Percentiles rank a stretch among this genome's conserved stretches.
Conservation (phyloP, 495 filamentous ascomycete genomes). For the Cetradonia linearis region DNA sequence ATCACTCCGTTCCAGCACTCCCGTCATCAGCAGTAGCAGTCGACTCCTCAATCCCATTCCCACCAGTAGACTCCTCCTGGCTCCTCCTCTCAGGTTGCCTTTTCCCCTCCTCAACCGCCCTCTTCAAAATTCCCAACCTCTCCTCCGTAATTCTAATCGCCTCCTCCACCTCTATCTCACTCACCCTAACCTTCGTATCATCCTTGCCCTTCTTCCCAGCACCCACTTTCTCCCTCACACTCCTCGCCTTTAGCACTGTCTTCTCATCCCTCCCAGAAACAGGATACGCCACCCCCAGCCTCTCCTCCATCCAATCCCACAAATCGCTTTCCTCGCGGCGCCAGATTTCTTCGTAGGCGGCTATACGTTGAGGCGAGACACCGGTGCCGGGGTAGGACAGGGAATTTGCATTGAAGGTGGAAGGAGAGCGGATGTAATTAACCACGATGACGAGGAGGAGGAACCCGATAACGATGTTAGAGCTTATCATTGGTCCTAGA, state of each 20-base stretch:
- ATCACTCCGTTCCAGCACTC: neutral
- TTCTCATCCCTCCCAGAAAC: conserved; percentile 20
- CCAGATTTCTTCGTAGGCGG: conserved; percentile 94
- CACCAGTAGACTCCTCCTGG: neutral
- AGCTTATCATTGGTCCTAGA: conserved; percentile 56
- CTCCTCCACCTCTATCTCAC: conserved; percentile 68
- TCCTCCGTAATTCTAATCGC: conserved; percentile 81
- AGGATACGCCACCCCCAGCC: conserved; percentile 59
- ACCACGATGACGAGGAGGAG: conserved; percentile 47
- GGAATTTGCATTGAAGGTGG: conserved; percentile 24
- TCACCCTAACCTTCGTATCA: conserved; percentile 59
- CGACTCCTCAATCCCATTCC: neutral
- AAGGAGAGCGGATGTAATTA: conserved; percentile 47
- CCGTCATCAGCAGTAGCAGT: neutral
- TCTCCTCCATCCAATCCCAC: conserved; percentile 93
- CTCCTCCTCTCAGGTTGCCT: conserved; percentile 12
- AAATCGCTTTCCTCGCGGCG: conserved; percentile 77
- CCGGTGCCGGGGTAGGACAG: conserved; percentile 16
- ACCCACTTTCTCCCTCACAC: conserved; percentile 10
- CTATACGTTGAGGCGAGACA: conserved; percentile 50
- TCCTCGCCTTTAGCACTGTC: conserved; percentile 4
- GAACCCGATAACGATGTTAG: conserved; percentile 52
- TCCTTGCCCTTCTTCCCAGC: conserved; percentile 29
- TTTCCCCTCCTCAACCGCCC: conserved; percentile 53
- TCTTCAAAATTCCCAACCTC: conserved; percentile 62